Evolutionary conservation across 352 stramenopile genomes (phyloP).

Genomic region (Aphanomyces cochlioides): DNA sequence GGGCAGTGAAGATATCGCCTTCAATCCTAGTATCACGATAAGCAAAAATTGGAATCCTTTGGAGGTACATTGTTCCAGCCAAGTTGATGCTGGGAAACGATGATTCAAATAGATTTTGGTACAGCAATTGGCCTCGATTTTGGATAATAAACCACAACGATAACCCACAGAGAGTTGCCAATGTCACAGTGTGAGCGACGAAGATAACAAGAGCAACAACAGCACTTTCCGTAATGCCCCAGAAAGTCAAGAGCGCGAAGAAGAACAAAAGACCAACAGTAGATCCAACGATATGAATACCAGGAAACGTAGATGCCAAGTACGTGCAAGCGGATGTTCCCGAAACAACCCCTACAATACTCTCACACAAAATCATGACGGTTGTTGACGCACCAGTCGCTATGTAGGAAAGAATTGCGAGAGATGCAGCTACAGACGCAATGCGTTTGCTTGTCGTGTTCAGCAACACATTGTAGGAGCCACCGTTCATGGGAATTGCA

Average conservation of each 20-base stretch:
- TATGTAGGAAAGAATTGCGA: conserved; percentile 95
- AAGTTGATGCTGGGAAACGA: conserved; percentile 88
- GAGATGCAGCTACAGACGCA: conserved; percentile 89
- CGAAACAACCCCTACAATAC: conserved; percentile 57
- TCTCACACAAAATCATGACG: background rate
- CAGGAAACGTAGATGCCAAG: conserved; percentile 70
- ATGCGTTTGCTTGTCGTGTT: conserved; percentile 94
- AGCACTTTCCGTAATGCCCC: conserved; percentile 91
- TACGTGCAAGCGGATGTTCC: conserved; percentile 86
- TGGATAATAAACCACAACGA: conserved; percentile 76
- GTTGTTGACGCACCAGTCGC: conserved; percentile 62
- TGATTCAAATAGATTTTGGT: conserved; percentile 70
- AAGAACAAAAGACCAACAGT: conserved; percentile 87
- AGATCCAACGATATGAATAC: conserved; percentile 68
- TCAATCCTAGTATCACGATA: conserved; percentile 45
- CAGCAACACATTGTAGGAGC: conserved; percentile 94
- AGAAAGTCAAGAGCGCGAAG: conserved; percentile 87
- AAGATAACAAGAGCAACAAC: conserved; percentile 91
- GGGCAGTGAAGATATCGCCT: conserved; percentile 76
- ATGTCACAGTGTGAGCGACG: conserved; percentile 81
- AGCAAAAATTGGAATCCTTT: background rate
- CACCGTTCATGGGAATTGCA: conserved; percentile 92
- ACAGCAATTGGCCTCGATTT: conserved; percentile 74
- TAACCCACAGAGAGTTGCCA: conserved; percentile 73
- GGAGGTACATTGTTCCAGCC: conserved; percentile 42